Conservation (phyloP, 768 basidiomycete species). For the Thelephora aurantiotincta region DNA sequence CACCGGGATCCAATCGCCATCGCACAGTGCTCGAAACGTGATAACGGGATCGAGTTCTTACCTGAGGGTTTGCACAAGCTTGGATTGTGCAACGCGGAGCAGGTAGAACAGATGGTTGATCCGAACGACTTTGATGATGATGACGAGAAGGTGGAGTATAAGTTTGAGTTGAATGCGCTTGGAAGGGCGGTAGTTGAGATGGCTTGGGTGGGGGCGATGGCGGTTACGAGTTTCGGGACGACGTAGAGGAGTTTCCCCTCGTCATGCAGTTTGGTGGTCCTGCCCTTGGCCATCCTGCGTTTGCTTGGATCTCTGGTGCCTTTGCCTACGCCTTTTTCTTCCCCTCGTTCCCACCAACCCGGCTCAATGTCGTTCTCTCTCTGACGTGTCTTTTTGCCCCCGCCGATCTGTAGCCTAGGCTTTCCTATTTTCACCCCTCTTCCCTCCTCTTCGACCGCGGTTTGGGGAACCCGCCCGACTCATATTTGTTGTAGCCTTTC, state of each 20-base stretch:
- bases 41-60: slow-evolving; percentile 63
- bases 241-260: not conserved
- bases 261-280: too few species aligned
- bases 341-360: too few species aligned
- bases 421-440: too few species aligned
- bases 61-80: slow-evolving; percentile 67
- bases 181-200: slow-evolving; percentile 38
- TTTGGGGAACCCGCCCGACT: too few species aligned
- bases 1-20: slow-evolving; percentile 32
- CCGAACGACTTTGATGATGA: slow-evolving; percentile 30
- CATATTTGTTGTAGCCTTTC: too few species aligned
- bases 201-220: slow-evolving; percentile 40
- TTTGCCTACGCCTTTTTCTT: too few species aligned
- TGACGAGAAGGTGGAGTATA: slow-evolving; percentile 13
- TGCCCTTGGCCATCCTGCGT: too few species aligned
- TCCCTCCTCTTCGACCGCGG: too few species aligned
- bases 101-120: slow-evolving; percentile 18
- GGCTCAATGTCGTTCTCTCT: too few species aligned
- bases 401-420: too few species aligned
- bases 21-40: slow-evolving; percentile 46
- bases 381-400: too few species aligned
- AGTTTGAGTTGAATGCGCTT: slow-evolving; percentile 26
- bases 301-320: too few species aligned
- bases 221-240: slow-evolving; percentile 28
- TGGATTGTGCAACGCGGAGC: slow-evolving; percentile 36